A percentile compares a stretch with the other conserved stretches of the same genome.
Conservation (phyloP, 225 moss, liverwort and hornwort species). For the Polytrichum commune region DNA sequence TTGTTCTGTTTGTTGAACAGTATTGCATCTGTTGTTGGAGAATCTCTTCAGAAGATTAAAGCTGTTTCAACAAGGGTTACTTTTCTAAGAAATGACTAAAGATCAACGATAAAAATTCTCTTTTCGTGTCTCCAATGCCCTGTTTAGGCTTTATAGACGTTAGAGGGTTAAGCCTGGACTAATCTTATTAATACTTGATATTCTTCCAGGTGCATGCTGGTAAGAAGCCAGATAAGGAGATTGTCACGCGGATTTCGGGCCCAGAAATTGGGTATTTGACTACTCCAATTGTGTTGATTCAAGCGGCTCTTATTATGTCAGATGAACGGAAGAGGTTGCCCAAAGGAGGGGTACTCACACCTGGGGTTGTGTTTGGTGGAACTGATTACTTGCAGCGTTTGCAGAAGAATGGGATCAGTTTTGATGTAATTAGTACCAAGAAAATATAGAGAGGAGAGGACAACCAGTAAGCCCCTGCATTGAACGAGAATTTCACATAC, state of each 20-base stretch:
- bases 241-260: conserved; percentile 80
- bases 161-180: too few species aligned
- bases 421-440: conserved; percentile 66
- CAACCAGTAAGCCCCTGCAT: neutral
- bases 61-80: too few species aligned
- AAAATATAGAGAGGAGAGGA: conserved; percentile 28
- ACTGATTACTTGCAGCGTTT: conserved; percentile 70
- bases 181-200: too few species aligned
- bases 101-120: too few species aligned
- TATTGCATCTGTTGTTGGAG: too few species aligned
- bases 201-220: conserved; percentile 20
- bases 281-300: conserved; percentile 82
- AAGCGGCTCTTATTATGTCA: conserved; percentile 76
- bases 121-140: too few species aligned
- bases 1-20: too few species aligned
- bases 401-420: conserved; percentile 61
- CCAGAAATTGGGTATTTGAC: conserved; percentile 84
- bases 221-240: conserved; percentile 65
- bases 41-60: too few species aligned
- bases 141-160: too few species aligned
- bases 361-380: conserved; percentile 66
- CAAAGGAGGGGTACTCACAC: conserved; percentile 81
- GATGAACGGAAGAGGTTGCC: conserved; percentile 74
- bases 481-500: too few species aligned
- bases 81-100: too few species aligned